Base-by-base conservation (phyloP, 768 basidiomycete genomes). In the Lentinula lateritia region DNA sequence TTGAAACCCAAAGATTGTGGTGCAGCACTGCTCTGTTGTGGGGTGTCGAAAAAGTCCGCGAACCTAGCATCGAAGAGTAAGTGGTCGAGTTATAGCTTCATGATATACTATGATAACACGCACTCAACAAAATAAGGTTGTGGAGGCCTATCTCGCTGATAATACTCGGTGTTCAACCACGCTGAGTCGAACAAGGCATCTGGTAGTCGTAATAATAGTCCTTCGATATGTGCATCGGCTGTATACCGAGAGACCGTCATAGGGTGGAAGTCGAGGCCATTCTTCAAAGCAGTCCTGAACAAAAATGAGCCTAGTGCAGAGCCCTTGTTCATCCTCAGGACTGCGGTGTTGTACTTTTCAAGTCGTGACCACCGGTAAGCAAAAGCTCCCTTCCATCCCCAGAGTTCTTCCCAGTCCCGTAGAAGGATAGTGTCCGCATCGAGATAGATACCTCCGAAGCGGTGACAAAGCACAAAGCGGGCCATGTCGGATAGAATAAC, bases 401-500 rank as follows among this genome's bases (percentile, higher is more conserved):
- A 97, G 3, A 97, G 80, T 70, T 96, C 95, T 73, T 97, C 95
- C 95, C 95, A 96, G 70, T 97, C 95, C 23, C 95, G 86, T 15
- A 97, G 32, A 65, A 98, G 81, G 67, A 98, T 82, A 3, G 93
- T 95, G 70, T 97, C 95, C 3, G 95, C 93, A 67, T 97, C 95
- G 57, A 98, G 83, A 69, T 96, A 97, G 62, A 95, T 89, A 2
- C 95, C 95, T 23, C 95, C 95, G 69, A 91, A 97, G 6, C 93
- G 89, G 72, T 97, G 92, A 58, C 91, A 93, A 10, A 98, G 80
- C 54, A 97, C 86, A 75, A 97, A 98, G n/a, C 95, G 89, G 20
- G 93, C 95, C 89, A 96, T 92, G 73, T 97, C 95, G 8, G 93
- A 95, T 39, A 97, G 80, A 64, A 96, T 94, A 70, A 95, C 93